Conservation (phyloP, 78 protist genomes). For the Dictyostelium citrinum region DNA sequence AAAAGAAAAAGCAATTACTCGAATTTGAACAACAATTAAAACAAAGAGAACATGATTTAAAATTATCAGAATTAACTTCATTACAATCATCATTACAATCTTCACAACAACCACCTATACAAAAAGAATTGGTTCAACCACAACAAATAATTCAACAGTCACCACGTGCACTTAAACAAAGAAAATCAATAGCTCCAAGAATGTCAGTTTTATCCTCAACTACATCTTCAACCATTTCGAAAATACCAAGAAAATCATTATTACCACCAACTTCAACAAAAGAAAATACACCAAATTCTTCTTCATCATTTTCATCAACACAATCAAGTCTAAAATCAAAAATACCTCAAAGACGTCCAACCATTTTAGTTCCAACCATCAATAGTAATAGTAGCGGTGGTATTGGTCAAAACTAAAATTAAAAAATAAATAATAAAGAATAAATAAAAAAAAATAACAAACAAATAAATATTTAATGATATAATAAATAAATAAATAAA, state of each 20-base stretch:
- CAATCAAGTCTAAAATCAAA: not conserved
- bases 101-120: not conserved
- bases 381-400: not conserved
- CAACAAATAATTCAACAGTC: not conserved
- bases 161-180: not conserved
- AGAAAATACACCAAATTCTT: not conserved
- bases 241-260: not conserved
- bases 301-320: not conserved
- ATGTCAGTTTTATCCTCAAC: not conserved
- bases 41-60: conserved; percentile 31
- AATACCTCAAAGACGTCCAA: conserved; percentile 1
- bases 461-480: no score
- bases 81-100: conserved; percentile 8
- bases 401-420: not conserved
- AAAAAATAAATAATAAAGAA: no score
- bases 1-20: conserved; percentile 18
- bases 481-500: no score
- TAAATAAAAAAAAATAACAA: no score
- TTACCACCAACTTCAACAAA: not conserved
- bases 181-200: not conserved
- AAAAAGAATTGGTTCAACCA: not conserved
- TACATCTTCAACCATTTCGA: not conserved
- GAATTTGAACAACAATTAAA: conserved; percentile 14
- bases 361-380: not conserved
- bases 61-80: conserved; percentile 8